Conservation (phyloP, 768 basidiomycete genomes). For the Boletus vermiculosoides region DNA sequence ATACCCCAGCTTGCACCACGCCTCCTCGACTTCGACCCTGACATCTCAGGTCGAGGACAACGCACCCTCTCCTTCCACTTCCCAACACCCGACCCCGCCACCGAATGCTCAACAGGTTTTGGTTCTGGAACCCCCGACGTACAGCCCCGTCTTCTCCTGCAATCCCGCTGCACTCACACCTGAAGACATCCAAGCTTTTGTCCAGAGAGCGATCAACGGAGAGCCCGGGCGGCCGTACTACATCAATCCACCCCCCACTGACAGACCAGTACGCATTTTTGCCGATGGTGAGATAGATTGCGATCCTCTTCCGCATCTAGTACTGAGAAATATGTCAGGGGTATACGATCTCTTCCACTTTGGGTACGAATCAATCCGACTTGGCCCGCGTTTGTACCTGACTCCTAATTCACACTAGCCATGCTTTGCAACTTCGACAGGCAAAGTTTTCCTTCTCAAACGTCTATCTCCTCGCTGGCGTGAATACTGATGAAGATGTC, state of each 20-base stretch:
- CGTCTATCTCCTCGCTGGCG: conserved; percentile 92
- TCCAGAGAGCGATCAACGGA: conserved; percentile 73
- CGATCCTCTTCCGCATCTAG: not conserved
- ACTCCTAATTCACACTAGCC: conserved; percentile 48
- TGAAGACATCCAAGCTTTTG: conserved; percentile 79
- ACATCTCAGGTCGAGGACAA: conserved; percentile 39
- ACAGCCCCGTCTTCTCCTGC: conserved; percentile 41
- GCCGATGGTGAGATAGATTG: conserved; percentile 72
- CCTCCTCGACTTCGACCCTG: conserved; percentile 55
- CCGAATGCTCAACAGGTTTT: conserved; percentile 34
- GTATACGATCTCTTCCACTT: conserved; percentile 99
- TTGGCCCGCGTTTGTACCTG: conserved; percentile 1
- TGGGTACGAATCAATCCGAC: conserved; percentile 53
- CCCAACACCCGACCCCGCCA: conserved; percentile 20
- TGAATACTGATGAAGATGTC: conserved; percentile 86
- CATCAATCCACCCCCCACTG: conserved; percentile 81
- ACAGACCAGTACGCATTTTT: conserved; percentile 83
- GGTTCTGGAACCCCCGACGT: conserved; percentile 40
- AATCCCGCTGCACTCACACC: conserved; percentile 66
- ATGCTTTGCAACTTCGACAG: conserved; percentile 93
- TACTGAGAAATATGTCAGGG: conserved; percentile 43
- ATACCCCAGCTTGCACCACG: conserved; percentile 35
- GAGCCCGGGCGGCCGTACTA: conserved; percentile 66
- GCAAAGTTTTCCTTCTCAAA: conserved; percentile 91
- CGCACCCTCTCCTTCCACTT: conserved; percentile 17